phyloP scores from a whole-genome alignment of 441 rosid genomes.

The Pelargonium myrrhifolium region DNA sequence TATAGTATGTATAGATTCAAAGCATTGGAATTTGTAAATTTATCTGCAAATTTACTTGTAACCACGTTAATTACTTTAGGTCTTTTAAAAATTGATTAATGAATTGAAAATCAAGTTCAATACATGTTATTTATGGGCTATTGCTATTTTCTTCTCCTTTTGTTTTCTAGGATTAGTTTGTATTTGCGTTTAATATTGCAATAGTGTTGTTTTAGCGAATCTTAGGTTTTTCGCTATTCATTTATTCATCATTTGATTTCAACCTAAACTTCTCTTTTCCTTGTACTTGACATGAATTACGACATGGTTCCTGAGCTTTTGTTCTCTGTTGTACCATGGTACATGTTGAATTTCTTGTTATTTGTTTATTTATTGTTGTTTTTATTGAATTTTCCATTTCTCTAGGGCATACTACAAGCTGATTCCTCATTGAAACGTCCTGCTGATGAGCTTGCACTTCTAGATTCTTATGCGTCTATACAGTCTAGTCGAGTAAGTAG shows the following conservation, averaged over 20 bases:
- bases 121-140: background rate
- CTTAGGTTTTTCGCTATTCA: background rate
- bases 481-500: slow-evolving; percentile 71
- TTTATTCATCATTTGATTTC: slow-evolving; percentile 3
- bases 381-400: slow-evolving; percentile 9
- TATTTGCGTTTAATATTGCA: background rate
- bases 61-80: too few relatives aligned
- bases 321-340: slow-evolving; percentile 9
- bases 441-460: slow-evolving; percentile 56
- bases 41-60: background rate
- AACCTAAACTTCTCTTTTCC: background rate
- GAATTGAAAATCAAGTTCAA: background rate
- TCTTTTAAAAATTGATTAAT: background rate
- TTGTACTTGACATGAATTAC: background rate
- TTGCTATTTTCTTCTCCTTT: background rate
- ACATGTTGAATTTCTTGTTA: slow-evolving; percentile 8
- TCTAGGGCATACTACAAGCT: slow-evolving; percentile 60
- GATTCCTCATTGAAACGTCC: slow-evolving; percentile 61
- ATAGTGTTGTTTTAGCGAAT: background rate
- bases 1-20: too few relatives aligned
- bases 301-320: background rate
- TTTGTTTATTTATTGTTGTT: slow-evolving; percentile 12
- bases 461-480: slow-evolving; percentile 65
- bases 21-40: too few relatives aligned
- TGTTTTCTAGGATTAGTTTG: background rate